A percentile compares a stretch with the other conserved stretches of the same genome.
Evolutionary conservation across 2,329 filamentous ascomycete species (phyloP).

Genomic region (Trichoderma sp.): DNA sequence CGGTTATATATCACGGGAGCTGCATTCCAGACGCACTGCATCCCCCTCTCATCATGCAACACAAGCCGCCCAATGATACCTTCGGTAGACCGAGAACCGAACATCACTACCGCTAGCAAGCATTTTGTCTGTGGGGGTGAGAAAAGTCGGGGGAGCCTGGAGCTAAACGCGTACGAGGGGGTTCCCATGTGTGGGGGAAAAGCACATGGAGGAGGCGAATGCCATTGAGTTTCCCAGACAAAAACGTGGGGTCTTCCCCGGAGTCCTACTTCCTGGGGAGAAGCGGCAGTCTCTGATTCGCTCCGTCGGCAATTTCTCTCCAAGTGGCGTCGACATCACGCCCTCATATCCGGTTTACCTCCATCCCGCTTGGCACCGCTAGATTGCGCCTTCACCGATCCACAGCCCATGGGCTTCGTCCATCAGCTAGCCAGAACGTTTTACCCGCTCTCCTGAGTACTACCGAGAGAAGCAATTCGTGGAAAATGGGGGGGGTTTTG

Average conservation of each 20-base stretch:
- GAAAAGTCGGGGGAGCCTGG: neutral
- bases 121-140: neutral
- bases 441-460: neutral
- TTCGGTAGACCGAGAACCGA: conserved; percentile 1
- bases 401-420: neutral
- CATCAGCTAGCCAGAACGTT: neutral
- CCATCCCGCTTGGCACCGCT: neutral
- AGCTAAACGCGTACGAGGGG: neutral
- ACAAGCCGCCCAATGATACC: neutral
- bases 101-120: neutral
- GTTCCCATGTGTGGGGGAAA: neutral
- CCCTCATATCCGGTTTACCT: conserved; percentile 11
- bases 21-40: neutral
- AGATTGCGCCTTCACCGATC: neutral
- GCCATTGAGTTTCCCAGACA: neutral
- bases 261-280: conserved; percentile 1
- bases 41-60: conserved; percentile 7
- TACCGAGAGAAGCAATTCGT: neutral
- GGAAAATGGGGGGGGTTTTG: neutral
- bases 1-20: conserved; percentile 3
- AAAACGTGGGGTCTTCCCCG: conserved; percentile 12
- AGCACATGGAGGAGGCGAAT: neutral
- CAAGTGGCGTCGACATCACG: neutral
- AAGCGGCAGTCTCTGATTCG: neutral
- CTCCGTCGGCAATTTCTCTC: neutral